Evolutionary conservation across 2,329 filamentous ascomycete genomes (phyloP).

Genomic region (Diaporthe sp.): DNA sequence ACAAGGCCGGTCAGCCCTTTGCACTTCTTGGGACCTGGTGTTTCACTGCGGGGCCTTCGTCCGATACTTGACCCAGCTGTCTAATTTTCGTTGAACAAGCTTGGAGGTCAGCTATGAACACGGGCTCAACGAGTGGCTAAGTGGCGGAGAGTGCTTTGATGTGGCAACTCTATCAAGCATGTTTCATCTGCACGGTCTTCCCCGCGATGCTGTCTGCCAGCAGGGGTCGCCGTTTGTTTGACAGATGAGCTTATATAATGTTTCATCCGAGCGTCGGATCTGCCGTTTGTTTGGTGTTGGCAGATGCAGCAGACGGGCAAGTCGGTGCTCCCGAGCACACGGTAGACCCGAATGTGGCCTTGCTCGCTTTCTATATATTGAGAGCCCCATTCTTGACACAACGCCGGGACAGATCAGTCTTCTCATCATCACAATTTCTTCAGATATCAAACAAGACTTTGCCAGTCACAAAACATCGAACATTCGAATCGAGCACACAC

Average conservation of each 20-base stretch:
- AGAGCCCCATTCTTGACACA: neutral
- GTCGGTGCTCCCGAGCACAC: neutral
- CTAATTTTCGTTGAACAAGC: neutral
- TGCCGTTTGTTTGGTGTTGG: slow-evolving; percentile 9
- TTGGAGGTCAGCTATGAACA: neutral
- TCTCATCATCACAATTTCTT: neutral
- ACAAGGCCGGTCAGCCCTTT: neutral
- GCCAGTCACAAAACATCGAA: neutral
- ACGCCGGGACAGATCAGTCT: neutral
- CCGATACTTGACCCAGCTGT: no score
- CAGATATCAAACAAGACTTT: neutral
- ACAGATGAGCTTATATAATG: neutral
- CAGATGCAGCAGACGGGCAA: neutral
- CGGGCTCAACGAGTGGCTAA: neutral
- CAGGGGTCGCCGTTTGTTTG: neutral
- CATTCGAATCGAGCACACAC: neutral
- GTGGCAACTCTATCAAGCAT: neutral
- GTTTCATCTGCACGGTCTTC: slow-evolving; percentile 7
- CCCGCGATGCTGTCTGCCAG: neutral
- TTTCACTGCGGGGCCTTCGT: neutral
- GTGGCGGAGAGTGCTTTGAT: neutral
- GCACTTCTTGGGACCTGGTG: no score
- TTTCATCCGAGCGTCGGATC: slow-evolving; percentile 8
- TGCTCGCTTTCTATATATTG: neutral
- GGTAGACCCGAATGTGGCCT: neutral